Percentiles rank a stretch among this genome's conserved stretches.
Conservation (phyloP, 2,329 filamentous ascomycete genomes). For the Trichoderma guizhouense region DNA sequence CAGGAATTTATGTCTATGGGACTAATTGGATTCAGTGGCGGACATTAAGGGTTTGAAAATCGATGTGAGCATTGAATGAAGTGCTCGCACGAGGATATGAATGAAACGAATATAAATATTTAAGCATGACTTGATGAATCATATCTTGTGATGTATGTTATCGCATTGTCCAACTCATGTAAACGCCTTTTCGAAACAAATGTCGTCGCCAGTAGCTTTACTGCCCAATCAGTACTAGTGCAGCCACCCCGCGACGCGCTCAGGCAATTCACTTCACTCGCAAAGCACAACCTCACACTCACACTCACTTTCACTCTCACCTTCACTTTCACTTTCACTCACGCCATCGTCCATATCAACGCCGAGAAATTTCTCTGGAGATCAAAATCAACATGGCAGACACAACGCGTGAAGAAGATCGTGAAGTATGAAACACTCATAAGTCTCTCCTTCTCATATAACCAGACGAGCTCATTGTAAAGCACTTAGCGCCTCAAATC, state of each 20-base stretch:
- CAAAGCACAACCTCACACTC: background rate
- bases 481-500: constrained; percentile 69
- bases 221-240: background rate
- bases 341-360: background rate
- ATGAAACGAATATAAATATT: background rate
- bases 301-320: background rate
- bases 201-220: background rate
- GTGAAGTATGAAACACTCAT: constrained; percentile 31
- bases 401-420: constrained; percentile 31
- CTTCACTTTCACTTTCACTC: background rate
- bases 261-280: background rate
- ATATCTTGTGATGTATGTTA: background rate
- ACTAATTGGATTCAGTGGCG: background rate
- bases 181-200: background rate
- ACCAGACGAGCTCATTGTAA: background rate
- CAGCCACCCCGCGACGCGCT: background rate
- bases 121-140: background rate
- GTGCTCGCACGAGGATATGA: background rate
- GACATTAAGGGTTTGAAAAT: background rate
- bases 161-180: background rate
- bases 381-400: constrained; percentile 32
- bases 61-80: background rate
- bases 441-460: background rate
- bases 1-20: constrained; percentile 3
- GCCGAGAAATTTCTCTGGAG: background rate